phyloP scores from a whole-genome alignment of 805 yeast species.

The Nakazawaea populi region DNA sequence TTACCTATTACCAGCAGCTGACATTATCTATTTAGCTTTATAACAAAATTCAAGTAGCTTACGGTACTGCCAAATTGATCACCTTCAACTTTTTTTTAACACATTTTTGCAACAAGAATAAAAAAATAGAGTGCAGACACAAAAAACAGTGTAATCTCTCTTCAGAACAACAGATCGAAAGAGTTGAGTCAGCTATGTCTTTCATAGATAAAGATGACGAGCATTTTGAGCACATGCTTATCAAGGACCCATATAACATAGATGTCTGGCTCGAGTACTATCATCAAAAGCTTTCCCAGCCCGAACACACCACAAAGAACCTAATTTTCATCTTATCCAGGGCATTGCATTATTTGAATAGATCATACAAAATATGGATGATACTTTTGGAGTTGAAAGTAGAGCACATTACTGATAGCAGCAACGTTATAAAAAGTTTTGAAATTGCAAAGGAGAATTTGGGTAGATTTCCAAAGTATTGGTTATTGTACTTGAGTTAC shows the following conservation, averaged over 20 bases:
- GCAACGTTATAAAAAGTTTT: slow-evolving; percentile 25
- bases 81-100: neutral
- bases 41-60: neutral
- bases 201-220: slow-evolving; percentile 21
- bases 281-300: slow-evolving; percentile 22
- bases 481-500: slow-evolving; percentile 46
- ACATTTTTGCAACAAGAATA: neutral
- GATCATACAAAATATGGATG: slow-evolving; percentile 53
- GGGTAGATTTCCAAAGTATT: slow-evolving; percentile 39
- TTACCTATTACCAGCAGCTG: slow-evolving; percentile 56
- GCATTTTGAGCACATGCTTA: slow-evolving; percentile 28
- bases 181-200: neutral
- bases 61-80: neutral
- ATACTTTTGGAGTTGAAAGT: slow-evolving; percentile 38
- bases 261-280: slow-evolving; percentile 42
- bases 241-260: slow-evolving; percentile 27
- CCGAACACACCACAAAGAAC: slow-evolving; percentile 21
- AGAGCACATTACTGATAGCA: slow-evolving; percentile 5
- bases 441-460: slow-evolving; percentile 38
- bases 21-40: slow-evolving; percentile 30
- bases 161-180: too few species aligned
- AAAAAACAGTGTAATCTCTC: neutral
- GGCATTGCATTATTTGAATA: slow-evolving; percentile 36
- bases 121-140: neutral
- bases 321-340: slow-evolving; percentile 46